Percentiles rank a stretch among this genome's conserved stretches.
Conservation (phyloP, 148 eudicot species). For the Nyssa sinensis region DNA sequence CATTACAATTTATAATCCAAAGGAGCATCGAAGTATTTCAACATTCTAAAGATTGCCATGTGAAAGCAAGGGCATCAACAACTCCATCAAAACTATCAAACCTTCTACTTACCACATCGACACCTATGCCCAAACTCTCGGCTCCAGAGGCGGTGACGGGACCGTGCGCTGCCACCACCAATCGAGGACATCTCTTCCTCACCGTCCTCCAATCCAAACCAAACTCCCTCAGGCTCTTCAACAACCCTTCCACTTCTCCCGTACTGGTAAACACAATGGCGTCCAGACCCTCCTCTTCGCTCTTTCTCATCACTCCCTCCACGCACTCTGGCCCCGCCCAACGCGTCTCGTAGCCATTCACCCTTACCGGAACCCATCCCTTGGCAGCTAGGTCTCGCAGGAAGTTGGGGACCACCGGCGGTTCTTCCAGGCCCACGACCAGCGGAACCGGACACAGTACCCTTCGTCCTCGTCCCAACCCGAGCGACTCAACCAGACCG, state of each 20-base stretch:
- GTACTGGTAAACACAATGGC: constrained; percentile 79
- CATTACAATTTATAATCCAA: no score
- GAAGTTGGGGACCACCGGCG: constrained; percentile 63
- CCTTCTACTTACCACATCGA: constrained; percentile 68
- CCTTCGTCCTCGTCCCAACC: constrained; percentile 47
- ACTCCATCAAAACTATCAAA: constrained; percentile 75
- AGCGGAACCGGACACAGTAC: constrained; percentile 71
- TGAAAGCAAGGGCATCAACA: constrained; percentile 53
- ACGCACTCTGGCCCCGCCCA: constrained; percentile 67
- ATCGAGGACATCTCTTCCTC: constrained; percentile 41
- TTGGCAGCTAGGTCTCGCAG: constrained; percentile 31
- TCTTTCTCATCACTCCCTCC: constrained; percentile 28
- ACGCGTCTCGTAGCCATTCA: constrained; percentile 59
- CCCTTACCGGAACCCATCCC: constrained; percentile 62
- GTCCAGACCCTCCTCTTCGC: constrained; percentile 36
- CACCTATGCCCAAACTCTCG: constrained; percentile 65
- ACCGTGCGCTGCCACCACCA: constrained; percentile 85
- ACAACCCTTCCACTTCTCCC: constrained; percentile 81
- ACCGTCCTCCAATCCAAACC: constrained; percentile 65
- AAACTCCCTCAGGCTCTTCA: constrained; percentile 58
- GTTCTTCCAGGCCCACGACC: constrained; percentile 64
- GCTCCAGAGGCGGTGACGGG: constrained; percentile 87
- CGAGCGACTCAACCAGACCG: constrained; percentile 56
- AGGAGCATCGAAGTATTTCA: not conserved
- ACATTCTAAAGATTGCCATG: constrained; percentile 19